phyloP scores from a whole-genome alignment of 805 yeast species.

The Saccharomyces kudriavzevii region DNA sequence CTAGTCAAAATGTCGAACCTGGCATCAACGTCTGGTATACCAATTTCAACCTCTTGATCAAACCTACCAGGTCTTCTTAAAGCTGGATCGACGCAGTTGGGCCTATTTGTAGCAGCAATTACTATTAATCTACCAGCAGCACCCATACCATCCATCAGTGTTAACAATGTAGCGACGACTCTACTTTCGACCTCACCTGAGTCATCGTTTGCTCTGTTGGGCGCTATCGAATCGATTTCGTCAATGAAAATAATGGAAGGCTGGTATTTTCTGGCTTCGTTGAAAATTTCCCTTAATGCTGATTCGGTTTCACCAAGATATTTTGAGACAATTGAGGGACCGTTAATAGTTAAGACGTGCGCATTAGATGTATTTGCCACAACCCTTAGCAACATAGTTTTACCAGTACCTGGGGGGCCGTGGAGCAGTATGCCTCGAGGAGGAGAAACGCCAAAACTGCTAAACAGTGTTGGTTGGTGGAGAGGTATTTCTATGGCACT shows the following conservation, averaged over 20 bases:
- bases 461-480: conserved; percentile 64
- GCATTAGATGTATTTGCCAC: conserved; percentile 73
- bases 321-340: conserved; percentile 86
- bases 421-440: conserved; percentile 89
- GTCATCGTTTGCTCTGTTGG: conserved; percentile 75
- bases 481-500: conserved; percentile 75
- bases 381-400: conserved; percentile 77
- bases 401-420: conserved; percentile 98
- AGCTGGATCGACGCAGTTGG: conserved; percentile 61
- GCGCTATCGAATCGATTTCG: conserved; percentile 88
- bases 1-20: conserved; percentile 63
- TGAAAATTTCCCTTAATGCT: conserved; percentile 70
- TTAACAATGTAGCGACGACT: conserved; percentile 80
- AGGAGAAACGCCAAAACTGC: conserved; percentile 81
- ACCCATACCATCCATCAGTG: conserved; percentile 73
- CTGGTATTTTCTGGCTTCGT: conserved; percentile 77
- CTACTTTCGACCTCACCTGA: conserved; percentile 85
- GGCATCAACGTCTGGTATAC: conserved; percentile 82
- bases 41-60: conserved; percentile 83
- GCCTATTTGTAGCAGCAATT: conserved; percentile 68
- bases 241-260: conserved; percentile 87
- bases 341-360: conserved; percentile 78
- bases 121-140: conserved; percentile 56
- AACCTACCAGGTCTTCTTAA: conserved; percentile 81
- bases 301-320: conserved; percentile 92